Evolutionary conservation across 1,284 basidiomycete species (phyloP), one percentile per base, ranked within the genome.

Genomic region (Naganishia cerealis): DNA sequence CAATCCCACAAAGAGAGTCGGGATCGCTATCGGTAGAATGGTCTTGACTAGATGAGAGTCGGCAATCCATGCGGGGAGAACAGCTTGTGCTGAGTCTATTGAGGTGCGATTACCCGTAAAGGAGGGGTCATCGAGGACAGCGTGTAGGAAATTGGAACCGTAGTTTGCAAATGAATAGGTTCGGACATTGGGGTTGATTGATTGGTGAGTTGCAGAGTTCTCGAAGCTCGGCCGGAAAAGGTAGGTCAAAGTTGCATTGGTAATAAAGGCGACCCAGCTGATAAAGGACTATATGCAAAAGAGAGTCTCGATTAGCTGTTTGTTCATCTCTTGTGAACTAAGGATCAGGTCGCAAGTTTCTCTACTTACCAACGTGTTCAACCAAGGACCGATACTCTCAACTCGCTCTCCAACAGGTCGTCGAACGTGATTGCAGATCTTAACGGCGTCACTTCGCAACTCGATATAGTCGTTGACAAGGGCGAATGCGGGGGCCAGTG

Each of bases 331-430:
- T 8, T 33, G 3, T 33, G 29, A n/a, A 13, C 4, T 18, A 36
- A 39, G 26, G 10, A 9, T 21, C 29, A 33, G 29, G 40, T 9
- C 26, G 10, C 54, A 36, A 36, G n/a, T 18, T 9, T 33, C 46
- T 26, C 21, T 3, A 78, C 80, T 57, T 57, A 82, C 86, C 72
- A 99, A 82, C 6, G 89, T 87, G 69, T 94, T 89, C 50, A 98
- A 85, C 95, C 95, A 99, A 0, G 93, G 90, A 0, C 95, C 95
- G 72, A 98, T 93, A 5, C 88, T 90, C 76, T 96, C 94, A 13
- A 90, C 89, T 10, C 94, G 87, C 16, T 84, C 81, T 0, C 95
- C 94, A 46, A 96, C 85, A 1, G 95, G 92, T 21, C 93, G 86
- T 13, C 92, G 86, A 61, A 87, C 85, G 76, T 96, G 94, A 16